These are phyloP conservation scores for Rutstroemia sp. DNA, from an alignment of 2,329 filamentous ascomycete genomes.

Conservation along the genomic window DNA sequence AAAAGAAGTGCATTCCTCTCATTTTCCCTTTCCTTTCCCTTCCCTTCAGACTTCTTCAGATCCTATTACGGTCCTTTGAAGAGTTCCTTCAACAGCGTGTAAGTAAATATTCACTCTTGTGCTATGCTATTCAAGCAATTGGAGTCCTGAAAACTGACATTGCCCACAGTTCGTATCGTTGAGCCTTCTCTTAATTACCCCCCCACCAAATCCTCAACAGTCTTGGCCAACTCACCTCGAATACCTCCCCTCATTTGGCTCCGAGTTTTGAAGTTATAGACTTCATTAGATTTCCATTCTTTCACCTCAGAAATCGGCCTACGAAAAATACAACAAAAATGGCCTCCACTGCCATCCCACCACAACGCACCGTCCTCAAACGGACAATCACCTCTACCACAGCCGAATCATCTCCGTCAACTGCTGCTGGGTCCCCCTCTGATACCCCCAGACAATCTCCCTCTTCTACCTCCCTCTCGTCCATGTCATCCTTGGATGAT, in stretches of 20 bases:
- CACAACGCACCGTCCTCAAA: conserved; percentile 17
- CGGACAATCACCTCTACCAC: conserved; percentile 25
- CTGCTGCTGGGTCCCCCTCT: conserved; percentile 48
- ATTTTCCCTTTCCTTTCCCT: neutral
- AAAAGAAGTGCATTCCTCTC: neutral
- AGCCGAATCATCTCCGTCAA: conserved; percentile 39
- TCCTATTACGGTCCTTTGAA: neutral
- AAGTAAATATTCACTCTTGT: neutral
- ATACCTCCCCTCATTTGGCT: neutral
- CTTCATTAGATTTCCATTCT: neutral
- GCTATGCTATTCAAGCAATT: neutral
- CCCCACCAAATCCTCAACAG: conserved; percentile 5
- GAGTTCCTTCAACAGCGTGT: neutral
- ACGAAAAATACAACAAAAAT: conserved; percentile 15
- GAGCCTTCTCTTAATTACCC: neutral
- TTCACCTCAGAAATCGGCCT: neutral
- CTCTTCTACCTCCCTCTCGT: conserved; percentile 89
- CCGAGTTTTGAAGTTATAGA: neutral
- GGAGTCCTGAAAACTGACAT: neutral
- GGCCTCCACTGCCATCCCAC: conserved; percentile 28
- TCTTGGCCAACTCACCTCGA: conserved; percentile 2
- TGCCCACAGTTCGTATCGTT: neutral
- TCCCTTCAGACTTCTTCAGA: neutral
- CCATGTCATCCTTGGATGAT: conserved; percentile 60
- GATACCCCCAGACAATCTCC: conserved; percentile 57